A percentile compares a stretch with the other conserved stretches of the same genome.
Conservation (phyloP, 2,329 filamentous ascomycete species). For the Parascedosporium putredinis region DNA sequence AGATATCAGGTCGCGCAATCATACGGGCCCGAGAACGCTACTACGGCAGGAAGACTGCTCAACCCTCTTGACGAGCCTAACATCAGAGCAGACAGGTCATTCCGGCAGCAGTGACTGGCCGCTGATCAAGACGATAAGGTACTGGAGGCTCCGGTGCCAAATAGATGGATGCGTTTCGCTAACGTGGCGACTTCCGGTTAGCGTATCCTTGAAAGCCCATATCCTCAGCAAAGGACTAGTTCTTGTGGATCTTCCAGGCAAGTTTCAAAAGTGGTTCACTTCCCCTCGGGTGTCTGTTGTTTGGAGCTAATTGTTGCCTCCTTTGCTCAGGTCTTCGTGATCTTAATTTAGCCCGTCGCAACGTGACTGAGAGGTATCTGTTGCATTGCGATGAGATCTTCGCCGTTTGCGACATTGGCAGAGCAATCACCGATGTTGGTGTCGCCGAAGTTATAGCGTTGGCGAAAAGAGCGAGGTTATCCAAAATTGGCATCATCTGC, state of each 20-base stretch:
- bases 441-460: constrained; percentile 30
- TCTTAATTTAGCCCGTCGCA: constrained; percentile 30
- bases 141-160: too few species aligned
- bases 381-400: constrained; percentile 36
- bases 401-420: constrained; percentile 28
- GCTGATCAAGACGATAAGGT: too few species aligned
- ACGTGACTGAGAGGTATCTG: constrained; percentile 34
- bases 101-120: too few species aligned
- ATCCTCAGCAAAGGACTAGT: constrained; percentile 37
- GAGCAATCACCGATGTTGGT: constrained; percentile 30
- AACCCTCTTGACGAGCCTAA: too few species aligned
- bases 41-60: too few species aligned
- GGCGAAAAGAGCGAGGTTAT: constrained; percentile 24
- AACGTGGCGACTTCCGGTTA: too few species aligned
- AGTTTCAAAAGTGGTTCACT: constrained; percentile 6
- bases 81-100: too few species aligned
- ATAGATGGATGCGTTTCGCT: too few species aligned
- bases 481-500: constrained; percentile 32
- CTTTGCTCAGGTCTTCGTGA: constrained; percentile 35
- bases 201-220: constrained; percentile 31
- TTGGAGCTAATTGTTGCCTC: neutral
- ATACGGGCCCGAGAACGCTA: too few species aligned
- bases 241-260: constrained; percentile 38
- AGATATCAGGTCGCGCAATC: too few species aligned
- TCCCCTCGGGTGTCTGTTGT: too few species aligned